Evolutionary conservation across 306 rosid genomes (phyloP).

Genomic region (Malus domestica): ASM211411v1 NC_041805.1:11268501-11269000

Average conservation of each 20-base stretch:
- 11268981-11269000: slow-evolving; percentile 65
- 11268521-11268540: slow-evolving; percentile 58
- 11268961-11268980: slow-evolving; percentile 33
- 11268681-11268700: slow-evolving; percentile 49
- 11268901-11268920: slow-evolving; percentile 58
- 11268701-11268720: slow-evolving; percentile 70
- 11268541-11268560: slow-evolving; percentile 40
- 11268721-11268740: slow-evolving; percentile 59
- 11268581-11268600: slow-evolving; percentile 54
- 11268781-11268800: slow-evolving; percentile 63
- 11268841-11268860: slow-evolving; percentile 54
- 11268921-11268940: slow-evolving; percentile 78
- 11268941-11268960: slow-evolving; percentile 48
- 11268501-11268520: slow-evolving; percentile 77
- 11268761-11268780: slow-evolving; percentile 59
- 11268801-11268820: slow-evolving; percentile 73
- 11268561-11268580: slow-evolving; percentile 50
- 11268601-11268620: slow-evolving; percentile 65
- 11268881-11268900: slow-evolving; percentile 55
- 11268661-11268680: slow-evolving; percentile 54
- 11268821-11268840: slow-evolving; percentile 59
- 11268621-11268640: slow-evolving; percentile 85
- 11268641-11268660: slow-evolving; percentile 36
- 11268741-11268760: slow-evolving; percentile 52
- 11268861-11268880: slow-evolving; percentile 41